phyloP scores from a whole-genome alignment of 2,329 filamentous ascomycete genomes.

The Fusarium nurragi region DNA sequence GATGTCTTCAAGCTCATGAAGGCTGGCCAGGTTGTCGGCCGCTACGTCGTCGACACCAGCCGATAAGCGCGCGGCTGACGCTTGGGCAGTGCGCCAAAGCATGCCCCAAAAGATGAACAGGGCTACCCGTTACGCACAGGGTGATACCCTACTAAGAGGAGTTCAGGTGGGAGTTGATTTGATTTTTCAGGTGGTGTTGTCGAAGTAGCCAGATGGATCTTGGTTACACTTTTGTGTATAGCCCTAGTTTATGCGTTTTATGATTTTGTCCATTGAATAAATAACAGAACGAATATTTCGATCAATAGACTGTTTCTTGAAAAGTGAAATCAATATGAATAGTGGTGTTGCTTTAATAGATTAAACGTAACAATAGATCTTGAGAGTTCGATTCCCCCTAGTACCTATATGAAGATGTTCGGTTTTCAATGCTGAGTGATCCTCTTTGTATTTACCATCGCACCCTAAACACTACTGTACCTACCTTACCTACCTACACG shows the following conservation, averaged over 20 bases:
- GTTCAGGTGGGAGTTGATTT: slow-evolving; percentile 44
- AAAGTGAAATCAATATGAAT: neutral
- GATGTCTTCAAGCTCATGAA: slow-evolving; percentile 82
- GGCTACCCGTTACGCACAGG: slow-evolving; percentile 37
- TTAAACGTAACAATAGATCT: no score
- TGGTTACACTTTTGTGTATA: slow-evolving; percentile 38
- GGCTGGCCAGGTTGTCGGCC: slow-evolving; percentile 76
- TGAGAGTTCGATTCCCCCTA: no score
- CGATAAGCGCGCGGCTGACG: slow-evolving; percentile 55
- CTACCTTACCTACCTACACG: no score
- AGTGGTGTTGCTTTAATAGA: no score
- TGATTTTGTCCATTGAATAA: slow-evolving; percentile 43
- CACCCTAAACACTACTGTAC: neutral
- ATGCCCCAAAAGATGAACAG: slow-evolving; percentile 20
- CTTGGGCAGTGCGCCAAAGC: slow-evolving; percentile 24
- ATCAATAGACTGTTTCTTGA: slow-evolving; percentile 4
- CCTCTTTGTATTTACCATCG: neutral
- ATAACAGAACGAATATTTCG: slow-evolving; percentile 39
- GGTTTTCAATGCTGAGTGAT: no score
- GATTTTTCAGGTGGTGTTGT: slow-evolving; percentile 40
- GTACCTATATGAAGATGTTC: no score
- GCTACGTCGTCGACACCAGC: slow-evolving; percentile 81
- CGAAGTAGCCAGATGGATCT: slow-evolving; percentile 38
- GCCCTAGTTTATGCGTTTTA: slow-evolving; percentile 40
- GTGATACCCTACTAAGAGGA: slow-evolving; percentile 41